Percentiles rank a stretch among this genome's conserved stretches.
phyloP scores from a whole-genome alignment of 176 grass and related monocot species.

The Phoenix dactylifera region DNA sequence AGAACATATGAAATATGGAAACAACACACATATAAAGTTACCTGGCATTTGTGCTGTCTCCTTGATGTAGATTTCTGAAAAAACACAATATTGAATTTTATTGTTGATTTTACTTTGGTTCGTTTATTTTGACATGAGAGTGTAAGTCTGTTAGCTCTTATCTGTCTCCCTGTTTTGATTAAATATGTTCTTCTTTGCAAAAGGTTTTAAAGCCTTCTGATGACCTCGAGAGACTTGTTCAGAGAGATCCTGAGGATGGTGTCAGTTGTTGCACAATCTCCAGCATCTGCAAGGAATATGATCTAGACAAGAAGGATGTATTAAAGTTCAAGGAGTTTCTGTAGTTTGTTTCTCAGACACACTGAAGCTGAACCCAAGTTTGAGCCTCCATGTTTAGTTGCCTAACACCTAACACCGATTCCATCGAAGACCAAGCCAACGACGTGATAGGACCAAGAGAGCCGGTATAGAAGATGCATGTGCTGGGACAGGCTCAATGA shows the following conservation, averaged over 20 bases:
- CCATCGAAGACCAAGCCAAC: too few species aligned
- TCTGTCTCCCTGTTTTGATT: neutral
- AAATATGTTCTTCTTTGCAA: constrained; percentile 11
- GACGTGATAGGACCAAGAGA: too few species aligned
- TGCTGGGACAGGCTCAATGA: too few species aligned
- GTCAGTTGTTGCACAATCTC: constrained; percentile 58
- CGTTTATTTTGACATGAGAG: neutral
- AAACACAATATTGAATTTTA: too few species aligned
- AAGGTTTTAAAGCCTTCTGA: constrained; percentile 51
- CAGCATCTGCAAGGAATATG: constrained; percentile 47
- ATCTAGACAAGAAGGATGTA: constrained; percentile 69
- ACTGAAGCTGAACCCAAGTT: neutral
- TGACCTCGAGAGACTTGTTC: constrained; percentile 42
- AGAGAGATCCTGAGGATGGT: constrained; percentile 41
- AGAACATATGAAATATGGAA: too few species aligned
- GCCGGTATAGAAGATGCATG: too few species aligned
- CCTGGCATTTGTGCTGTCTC: too few species aligned
- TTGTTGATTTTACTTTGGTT: neutral
- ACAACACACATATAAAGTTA: too few species aligned
- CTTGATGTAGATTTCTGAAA: too few species aligned
- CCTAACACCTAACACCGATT: too few species aligned
- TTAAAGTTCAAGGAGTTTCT: constrained; percentile 62
- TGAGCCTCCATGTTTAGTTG: neutral
- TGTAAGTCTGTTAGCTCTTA: neutral
- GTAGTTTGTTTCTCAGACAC: constrained; percentile 20